Evolutionary conservation across 164 flowering plant species (phyloP), one percentile per base, ranked within the genome.

Genomic region (Brasenia schreberi): DNA sequence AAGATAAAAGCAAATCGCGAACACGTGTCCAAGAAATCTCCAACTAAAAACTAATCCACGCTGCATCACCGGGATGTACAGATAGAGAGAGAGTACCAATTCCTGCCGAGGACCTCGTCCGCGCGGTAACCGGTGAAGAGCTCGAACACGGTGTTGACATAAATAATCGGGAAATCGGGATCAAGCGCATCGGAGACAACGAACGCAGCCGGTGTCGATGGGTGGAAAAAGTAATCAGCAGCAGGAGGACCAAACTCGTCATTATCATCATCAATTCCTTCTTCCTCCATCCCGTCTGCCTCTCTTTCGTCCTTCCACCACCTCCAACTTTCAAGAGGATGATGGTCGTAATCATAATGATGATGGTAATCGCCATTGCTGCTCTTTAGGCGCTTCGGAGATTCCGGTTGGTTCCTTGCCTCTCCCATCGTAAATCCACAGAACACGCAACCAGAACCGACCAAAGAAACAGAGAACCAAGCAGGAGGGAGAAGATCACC

Each of bases 171-270:
- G 67, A 69, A 84, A 75, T 91, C 97, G 3, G 85, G 80, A 39
- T 91, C 97, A n/a, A 83, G 66, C 61, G 90, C 93, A 70, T 91
- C 97, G 12, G 93, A 81, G 18, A 91, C 97, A 5, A 91, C 90
- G 65, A 88, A 80, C 1, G 92, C 67, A 1, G 92, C 68, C 14
- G 92, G 92, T 2, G 77, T 73, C 64, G 68, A 73, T 6, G 92
- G 89, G 58, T 75, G 80, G 71, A 72, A 61, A 5, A 61, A 61
- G 56, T 9, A 9, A 9, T 9, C 56, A 14, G 27, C 27, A 23
- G 39, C 39, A 49, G 56, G 56, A 49, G 56, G 16, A 14, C 10
- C 10, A 14, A 49, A 49, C 56, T 9, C 56, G 16, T 49, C 56
- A 33, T 33, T 33, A 33, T 33, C 39, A 33, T 33, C 39, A 33